phyloP scores from a whole-genome alignment of 495 filamentous ascomycete species.

The Penicillium malachiteum region DNA sequence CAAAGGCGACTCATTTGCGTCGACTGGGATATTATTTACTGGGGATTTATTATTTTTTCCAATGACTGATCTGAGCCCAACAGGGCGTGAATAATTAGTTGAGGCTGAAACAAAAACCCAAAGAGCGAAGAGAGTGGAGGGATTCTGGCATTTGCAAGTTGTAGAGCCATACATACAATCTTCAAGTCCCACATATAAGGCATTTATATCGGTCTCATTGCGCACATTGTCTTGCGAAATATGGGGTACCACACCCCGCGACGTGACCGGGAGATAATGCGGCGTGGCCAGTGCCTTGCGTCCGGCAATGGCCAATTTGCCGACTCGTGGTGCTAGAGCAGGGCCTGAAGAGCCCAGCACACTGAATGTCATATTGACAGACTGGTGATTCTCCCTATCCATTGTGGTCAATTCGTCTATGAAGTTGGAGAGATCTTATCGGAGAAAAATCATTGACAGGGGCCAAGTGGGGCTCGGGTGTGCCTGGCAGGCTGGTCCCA shows the following conservation, averaged over 20 bases:
- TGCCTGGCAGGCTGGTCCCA: no score
- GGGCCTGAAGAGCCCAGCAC: constrained; percentile 25
- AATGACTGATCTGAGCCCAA: constrained; percentile 62
- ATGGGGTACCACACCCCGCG: constrained; percentile 82
- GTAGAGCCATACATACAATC: constrained; percentile 67
- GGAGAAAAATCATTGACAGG: no score
- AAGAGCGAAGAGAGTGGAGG: neutral
- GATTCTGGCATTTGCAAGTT: neutral
- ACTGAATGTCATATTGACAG: constrained; percentile 32
- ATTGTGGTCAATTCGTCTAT: constrained; percentile 20
- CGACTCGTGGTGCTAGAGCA: constrained; percentile 53
- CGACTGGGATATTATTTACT: constrained; percentile 45
- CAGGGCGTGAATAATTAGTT: constrained; percentile 32
- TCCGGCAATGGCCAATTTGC: constrained; percentile 59
- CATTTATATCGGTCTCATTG: constrained; percentile 61
- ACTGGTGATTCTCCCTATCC: constrained; percentile 20
- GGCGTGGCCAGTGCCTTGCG: constrained; percentile 70
- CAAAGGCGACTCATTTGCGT: constrained; percentile 51
- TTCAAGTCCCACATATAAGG: constrained; percentile 81
- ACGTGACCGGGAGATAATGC: constrained; percentile 73
- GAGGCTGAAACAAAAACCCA: neutral
- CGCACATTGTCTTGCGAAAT: constrained; percentile 79
- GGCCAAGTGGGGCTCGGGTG: no score
- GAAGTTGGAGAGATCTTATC: no score
- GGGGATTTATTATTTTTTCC: constrained; percentile 57